Conservation (phyloP, 192 early-diverging fungal species). For the Backusella luteola region DNA sequence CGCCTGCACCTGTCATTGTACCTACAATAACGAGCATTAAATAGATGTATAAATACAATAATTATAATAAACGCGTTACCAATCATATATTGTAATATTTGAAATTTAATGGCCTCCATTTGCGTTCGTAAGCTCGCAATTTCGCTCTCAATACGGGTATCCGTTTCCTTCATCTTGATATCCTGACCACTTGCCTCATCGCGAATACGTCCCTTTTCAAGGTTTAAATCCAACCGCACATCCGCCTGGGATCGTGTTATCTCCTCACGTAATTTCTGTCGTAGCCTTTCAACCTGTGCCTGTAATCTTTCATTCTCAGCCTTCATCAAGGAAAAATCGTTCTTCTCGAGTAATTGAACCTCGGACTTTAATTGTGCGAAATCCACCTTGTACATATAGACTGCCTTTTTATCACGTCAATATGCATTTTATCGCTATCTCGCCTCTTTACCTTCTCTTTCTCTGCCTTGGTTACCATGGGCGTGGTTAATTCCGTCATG, state of each 20-base stretch:
- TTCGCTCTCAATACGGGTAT: constrained; percentile 86
- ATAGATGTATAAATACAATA: neutral
- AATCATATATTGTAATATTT: constrained; percentile 79
- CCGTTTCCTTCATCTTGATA: constrained; percentile 82
- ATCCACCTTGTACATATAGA: constrained; percentile 87
- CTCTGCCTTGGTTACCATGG: constrained; percentile 79
- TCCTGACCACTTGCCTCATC: constrained; percentile 84
- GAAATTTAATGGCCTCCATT: constrained; percentile 90
- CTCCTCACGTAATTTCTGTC: constrained; percentile 80
- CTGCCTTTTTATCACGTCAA: constrained; percentile 39
- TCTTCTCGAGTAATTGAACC: constrained; percentile 87
- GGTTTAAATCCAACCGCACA: constrained; percentile 80
- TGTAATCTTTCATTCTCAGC: constrained; percentile 78
- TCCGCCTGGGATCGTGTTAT: constrained; percentile 80
- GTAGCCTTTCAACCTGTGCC: constrained; percentile 83
- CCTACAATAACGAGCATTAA: constrained; percentile 15
- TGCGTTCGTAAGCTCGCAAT: constrained; percentile 78
- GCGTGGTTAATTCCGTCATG: constrained; percentile 57
- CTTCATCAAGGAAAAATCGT: constrained; percentile 81
- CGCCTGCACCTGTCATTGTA: constrained; percentile 80
- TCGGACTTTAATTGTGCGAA: constrained; percentile 87
- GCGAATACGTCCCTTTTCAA: constrained; percentile 87
- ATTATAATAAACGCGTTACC: neutral
- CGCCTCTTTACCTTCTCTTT: constrained; percentile 61
- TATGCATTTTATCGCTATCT: neutral